phyloP scores from a whole-genome alignment of 208 protist species.

The Trypanosoma lewisi region DNA sequence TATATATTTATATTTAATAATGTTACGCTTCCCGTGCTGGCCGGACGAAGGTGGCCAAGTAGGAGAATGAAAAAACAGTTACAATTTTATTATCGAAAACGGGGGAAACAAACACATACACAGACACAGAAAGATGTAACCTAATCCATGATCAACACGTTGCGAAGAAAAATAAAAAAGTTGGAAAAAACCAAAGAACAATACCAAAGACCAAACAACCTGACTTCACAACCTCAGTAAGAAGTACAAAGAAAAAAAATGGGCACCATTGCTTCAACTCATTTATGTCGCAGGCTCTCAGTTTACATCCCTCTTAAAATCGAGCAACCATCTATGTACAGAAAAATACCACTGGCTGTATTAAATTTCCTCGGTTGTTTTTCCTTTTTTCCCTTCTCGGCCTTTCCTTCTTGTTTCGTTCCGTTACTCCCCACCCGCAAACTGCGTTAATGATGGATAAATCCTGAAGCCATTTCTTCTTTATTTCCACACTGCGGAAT shows the following conservation, averaged over 20 bases:
- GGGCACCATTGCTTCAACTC: neutral
- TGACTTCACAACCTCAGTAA: neutral
- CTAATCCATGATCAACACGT: too few species aligned
- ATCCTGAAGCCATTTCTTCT: neutral
- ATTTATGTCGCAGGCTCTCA: neutral
- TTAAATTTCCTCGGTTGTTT: too few species aligned
- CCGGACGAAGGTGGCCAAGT: neutral
- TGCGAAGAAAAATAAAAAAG: too few species aligned
- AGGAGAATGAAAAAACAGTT: neutral
- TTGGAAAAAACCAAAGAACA: too few species aligned
- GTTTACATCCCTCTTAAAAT: too few species aligned
- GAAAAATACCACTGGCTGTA: neutral
- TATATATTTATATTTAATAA: constrained; percentile 6
- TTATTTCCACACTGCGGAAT: too few species aligned
- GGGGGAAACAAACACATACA: neutral
- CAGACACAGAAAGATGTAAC: neutral
- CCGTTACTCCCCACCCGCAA: too few species aligned
- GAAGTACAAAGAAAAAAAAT: constrained; percentile 9
- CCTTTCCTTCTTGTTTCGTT: too few species aligned
- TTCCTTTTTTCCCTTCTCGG: too few species aligned
- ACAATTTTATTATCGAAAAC: neutral
- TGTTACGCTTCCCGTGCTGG: neutral
- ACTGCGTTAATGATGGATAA: too few species aligned
- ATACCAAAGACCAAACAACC: constrained; percentile 1
- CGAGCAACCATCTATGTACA: too few species aligned